phyloP scores from a whole-genome alignment of 257 asterid species.

The Thymus quinquecostatus region DNA sequence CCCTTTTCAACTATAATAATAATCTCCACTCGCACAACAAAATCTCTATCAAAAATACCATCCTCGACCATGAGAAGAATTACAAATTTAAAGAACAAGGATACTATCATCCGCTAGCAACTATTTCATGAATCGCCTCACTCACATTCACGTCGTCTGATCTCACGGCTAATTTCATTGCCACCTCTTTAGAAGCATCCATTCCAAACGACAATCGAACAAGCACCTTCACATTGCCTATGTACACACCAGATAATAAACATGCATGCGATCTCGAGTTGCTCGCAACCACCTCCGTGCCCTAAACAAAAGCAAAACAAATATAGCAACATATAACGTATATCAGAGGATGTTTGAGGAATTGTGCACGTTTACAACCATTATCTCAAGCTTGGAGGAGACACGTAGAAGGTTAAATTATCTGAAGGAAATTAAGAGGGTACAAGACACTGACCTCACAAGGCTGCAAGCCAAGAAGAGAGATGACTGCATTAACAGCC shows the following conservation, averaged over 20 bases:
- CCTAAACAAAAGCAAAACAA: conserved; percentile 47
- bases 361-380: not conserved
- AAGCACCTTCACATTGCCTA: conserved; percentile 88
- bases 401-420: not conserved
- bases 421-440: not conserved
- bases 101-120: conserved; percentile 85
- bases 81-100: conserved; percentile 17
- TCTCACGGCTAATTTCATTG: conserved; percentile 95
- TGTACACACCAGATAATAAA: conserved; percentile 88
- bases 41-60: conserved; percentile 32
- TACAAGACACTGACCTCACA: conserved; percentile 76
- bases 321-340: not conserved
- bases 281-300: conserved; percentile 79
- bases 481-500: conserved; percentile 87
- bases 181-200: conserved; percentile 84
- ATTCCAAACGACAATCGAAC: conserved; percentile 90
- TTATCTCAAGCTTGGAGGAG: not conserved
- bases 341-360: not conserved
- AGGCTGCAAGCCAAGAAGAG: conserved; percentile 97
- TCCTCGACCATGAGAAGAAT: conserved; percentile 20
- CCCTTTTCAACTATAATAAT: conserved; percentile 9
- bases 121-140: conserved; percentile 91
- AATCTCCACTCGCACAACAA: conserved; percentile 30
- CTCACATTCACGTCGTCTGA: conserved; percentile 83
- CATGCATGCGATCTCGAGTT: conserved; percentile 94